phyloP scores from a whole-genome alignment of 371 early-diverging fungal genomes.

The Dichotomocladium elegans region DNA sequence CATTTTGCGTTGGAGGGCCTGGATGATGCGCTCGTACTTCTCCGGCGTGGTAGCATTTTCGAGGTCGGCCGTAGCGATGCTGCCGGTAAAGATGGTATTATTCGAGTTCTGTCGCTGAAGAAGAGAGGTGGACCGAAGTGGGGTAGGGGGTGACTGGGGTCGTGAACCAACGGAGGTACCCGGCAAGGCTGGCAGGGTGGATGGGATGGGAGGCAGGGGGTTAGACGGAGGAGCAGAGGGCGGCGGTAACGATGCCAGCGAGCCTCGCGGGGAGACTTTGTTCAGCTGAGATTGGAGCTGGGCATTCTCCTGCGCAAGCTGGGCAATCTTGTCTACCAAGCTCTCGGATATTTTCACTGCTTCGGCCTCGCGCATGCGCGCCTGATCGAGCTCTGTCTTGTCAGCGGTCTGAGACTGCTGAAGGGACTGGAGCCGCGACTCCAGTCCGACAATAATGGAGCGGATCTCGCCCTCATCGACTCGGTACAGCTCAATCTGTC shows the following conservation, averaged over 20 bases:
- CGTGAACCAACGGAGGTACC: neutral
- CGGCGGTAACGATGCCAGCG: conserved; percentile 22
- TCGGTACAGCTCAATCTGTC: too few relatives aligned
- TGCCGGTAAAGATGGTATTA: conserved; percentile 1
- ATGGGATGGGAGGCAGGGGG: conserved; percentile 47
- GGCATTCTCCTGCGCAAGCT: conserved; percentile 27
- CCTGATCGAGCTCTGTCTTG: conserved; percentile 2
- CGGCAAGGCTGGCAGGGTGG: conserved; percentile 9
- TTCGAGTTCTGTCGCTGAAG: conserved; percentile 17
- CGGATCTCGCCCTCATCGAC: conserved; percentile 4
- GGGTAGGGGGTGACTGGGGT: neutral
- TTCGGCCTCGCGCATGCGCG: neutral
- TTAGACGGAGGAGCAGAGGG: conserved; percentile 46
- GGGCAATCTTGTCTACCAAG: neutral
- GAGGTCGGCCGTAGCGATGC: neutral
- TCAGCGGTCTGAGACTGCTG: conserved; percentile 2
- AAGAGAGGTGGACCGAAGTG: neutral
- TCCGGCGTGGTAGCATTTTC: conserved; percentile 13
- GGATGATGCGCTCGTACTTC: conserved; percentile 42
- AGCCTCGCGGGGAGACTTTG: conserved; percentile 11
- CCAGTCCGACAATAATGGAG: neutral
- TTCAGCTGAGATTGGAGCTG: conserved; percentile 31
- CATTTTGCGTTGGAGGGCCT: conserved; percentile 37
- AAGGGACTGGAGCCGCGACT: conserved; percentile 1
- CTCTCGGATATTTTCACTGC: neutral